These are phyloP conservation scores for Albugo laibachii DNA, from an alignment of 352 stramenopile genomes.

Conservation along the genomic window DNA sequence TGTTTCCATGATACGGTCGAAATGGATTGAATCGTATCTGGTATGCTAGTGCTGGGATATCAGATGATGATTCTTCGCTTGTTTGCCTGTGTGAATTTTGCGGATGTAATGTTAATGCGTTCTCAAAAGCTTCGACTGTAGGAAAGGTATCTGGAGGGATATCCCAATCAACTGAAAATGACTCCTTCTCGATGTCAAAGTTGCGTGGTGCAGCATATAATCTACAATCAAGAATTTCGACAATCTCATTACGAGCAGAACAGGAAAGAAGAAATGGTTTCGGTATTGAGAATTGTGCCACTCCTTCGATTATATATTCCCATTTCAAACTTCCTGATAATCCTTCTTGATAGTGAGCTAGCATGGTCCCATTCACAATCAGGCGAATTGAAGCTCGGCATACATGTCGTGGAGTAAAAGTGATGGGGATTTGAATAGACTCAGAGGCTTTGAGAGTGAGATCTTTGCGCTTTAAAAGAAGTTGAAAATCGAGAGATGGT, in stretches of 20 bases:
- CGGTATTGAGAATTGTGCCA: slow-evolving; percentile 45
- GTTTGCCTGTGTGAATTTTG: background rate
- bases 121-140: slow-evolving; percentile 21
- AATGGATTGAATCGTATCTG: slow-evolving; percentile 70
- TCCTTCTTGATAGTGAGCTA: slow-evolving; percentile 7
- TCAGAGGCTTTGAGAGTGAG: slow-evolving; percentile 72
- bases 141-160: slow-evolving; percentile 35
- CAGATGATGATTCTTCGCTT: background rate
- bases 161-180: slow-evolving; percentile 38
- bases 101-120: slow-evolving; percentile 8
- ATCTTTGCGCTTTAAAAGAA: slow-evolving; percentile 54
- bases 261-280: slow-evolving; percentile 34
- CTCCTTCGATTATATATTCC: slow-evolving; percentile 47
- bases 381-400: slow-evolving; percentile 48
- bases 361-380: slow-evolving; percentile 20
- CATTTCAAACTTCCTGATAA: slow-evolving; percentile 53
- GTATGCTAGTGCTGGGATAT: slow-evolving; percentile 16
- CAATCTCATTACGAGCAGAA: slow-evolving; percentile 36
- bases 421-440: slow-evolving; percentile 79
- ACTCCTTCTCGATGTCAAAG: slow-evolving; percentile 21
- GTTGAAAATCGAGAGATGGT: slow-evolving; percentile 14
- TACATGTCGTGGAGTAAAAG: slow-evolving; percentile 64
- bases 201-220: slow-evolving; percentile 25
- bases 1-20: slow-evolving; percentile 51
- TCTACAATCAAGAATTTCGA: slow-evolving; percentile 42